Evolutionary conservation across 768 basidiomycete genomes (phyloP).

Genomic region (Lepiota venenata): DNA sequence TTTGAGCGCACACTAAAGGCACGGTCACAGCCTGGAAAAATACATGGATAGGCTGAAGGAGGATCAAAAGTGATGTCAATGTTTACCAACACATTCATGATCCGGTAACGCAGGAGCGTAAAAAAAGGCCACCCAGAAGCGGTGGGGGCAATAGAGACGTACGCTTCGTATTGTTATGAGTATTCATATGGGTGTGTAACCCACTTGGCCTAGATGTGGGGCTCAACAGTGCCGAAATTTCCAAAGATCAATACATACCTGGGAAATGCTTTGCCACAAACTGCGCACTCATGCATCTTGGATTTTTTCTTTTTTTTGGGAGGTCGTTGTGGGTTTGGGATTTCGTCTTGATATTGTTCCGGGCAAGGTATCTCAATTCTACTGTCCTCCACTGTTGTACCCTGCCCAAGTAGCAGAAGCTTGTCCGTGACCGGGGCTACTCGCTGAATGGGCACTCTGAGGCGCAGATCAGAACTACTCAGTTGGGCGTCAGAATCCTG

Average conservation of each 20-base stretch:
- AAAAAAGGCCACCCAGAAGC: background rate
- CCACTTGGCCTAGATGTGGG: conserved; percentile 43
- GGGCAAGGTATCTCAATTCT: background rate
- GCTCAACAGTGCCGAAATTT: background rate
- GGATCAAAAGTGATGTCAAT: background rate
- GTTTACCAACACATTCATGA: background rate
- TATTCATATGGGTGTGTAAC: conserved; percentile 56
- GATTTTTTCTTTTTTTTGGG: conserved; percentile 39
- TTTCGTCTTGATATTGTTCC: background rate
- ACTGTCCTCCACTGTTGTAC: background rate
- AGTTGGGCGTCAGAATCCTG: background rate
- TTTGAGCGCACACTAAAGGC: conserved; percentile 79
- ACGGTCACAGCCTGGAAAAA: conserved; percentile 57
- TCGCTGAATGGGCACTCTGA: too few species aligned
- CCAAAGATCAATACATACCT: conserved; percentile 25
- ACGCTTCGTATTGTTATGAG: conserved; percentile 53
- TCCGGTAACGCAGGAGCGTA: background rate
- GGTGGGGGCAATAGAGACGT: conserved; percentile 17
- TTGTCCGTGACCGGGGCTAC: too few species aligned
- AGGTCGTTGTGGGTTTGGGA: background rate
- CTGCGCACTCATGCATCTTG: conserved; percentile 52
- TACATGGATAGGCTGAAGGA: conserved; percentile 46
- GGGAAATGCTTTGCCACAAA: conserved; percentile 51
- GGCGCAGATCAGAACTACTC: too few species aligned
- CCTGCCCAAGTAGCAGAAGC: too few species aligned